Evolutionary conservation across 495 filamentous ascomycete genomes (phyloP).

Genomic region (Halenospora varia): DNA sequence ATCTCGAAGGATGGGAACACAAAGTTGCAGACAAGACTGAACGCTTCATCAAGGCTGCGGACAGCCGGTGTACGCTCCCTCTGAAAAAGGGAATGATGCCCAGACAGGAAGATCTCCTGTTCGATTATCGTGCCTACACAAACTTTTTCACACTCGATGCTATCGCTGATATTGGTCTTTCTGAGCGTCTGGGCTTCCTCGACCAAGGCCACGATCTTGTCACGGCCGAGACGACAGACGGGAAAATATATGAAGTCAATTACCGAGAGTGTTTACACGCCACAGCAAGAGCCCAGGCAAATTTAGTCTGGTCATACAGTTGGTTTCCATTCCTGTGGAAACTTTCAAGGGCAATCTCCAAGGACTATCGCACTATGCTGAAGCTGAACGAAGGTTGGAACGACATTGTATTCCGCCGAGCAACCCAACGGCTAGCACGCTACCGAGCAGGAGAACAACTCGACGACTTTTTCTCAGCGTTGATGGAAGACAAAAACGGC

Average conservation of each 20-base stretch:
- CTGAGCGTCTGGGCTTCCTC: slow-evolving; percentile 47
- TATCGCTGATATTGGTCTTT: slow-evolving; percentile 50
- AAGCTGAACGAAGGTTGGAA: slow-evolving; percentile 29
- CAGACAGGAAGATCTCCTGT: slow-evolving; percentile 25
- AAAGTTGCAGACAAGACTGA: slow-evolving; percentile 49
- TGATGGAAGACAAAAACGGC: slow-evolving; percentile 51
- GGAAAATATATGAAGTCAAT: slow-evolving; percentile 33
- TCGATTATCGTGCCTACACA: slow-evolving; percentile 43
- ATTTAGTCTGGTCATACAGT: slow-evolving; percentile 43
- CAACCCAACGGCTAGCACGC: slow-evolving; percentile 32
- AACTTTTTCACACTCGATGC: slow-evolving; percentile 45
- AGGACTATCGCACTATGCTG: slow-evolving; percentile 17
- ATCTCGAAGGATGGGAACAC: slow-evolving; percentile 51
- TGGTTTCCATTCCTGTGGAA: slow-evolving; percentile 34
- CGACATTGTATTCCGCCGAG: slow-evolving; percentile 37
- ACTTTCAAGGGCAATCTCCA: slow-evolving; percentile 22
- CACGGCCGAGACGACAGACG: slow-evolving; percentile 37
- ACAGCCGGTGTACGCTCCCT: slow-evolving; percentile 26
- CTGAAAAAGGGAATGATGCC: slow-evolving; percentile 26
- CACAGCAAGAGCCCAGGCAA: slow-evolving; percentile 38
- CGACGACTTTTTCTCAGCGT: slow-evolving; percentile 51
- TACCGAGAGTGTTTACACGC: slow-evolving; percentile 44
- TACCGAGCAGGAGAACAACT: slow-evolving; percentile 49
- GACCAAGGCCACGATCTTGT: slow-evolving; percentile 42
- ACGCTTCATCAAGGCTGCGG: slow-evolving; percentile 38